These are phyloP conservation scores for Penicillium cosmopolitanum DNA, from an alignment of 495 filamentous ascomycete species.

Conservation along the genomic window DNA sequence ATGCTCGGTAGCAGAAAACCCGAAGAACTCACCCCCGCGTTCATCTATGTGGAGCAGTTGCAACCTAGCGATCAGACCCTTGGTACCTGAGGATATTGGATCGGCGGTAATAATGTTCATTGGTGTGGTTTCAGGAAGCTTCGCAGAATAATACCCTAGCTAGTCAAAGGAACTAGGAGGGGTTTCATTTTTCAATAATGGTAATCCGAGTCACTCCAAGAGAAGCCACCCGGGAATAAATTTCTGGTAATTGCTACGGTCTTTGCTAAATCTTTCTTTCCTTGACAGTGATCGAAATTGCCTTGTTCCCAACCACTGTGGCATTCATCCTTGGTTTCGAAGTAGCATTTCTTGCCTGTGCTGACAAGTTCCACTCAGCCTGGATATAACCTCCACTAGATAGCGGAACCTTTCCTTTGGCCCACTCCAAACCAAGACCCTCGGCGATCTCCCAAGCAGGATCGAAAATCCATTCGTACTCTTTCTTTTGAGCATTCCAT, in stretches of 20 bases:
- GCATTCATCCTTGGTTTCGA: constrained; percentile 1
- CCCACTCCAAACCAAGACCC: constrained; percentile 20
- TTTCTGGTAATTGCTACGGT: too few species aligned
- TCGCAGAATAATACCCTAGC: too few species aligned
- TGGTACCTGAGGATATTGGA: background rate
- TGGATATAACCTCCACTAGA: constrained; percentile 13
- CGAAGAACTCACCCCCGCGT: background rate
- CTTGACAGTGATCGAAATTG: constrained; percentile 22
- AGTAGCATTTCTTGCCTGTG: background rate
- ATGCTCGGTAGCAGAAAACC: background rate
- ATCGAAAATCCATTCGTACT: constrained; percentile 18
- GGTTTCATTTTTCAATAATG: too few species aligned
- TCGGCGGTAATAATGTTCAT: background rate
- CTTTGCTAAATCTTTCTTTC: background rate
- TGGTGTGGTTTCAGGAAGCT: background rate
- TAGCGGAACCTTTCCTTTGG: constrained; percentile 16
- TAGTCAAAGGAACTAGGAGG: too few species aligned
- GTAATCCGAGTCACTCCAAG: too few species aligned
- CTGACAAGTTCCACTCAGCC: constrained; percentile 13
- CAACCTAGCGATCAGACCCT: background rate
- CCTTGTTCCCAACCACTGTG: constrained; percentile 23
- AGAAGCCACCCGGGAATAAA: too few species aligned
- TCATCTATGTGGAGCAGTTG: background rate
- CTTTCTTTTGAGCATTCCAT: background rate
- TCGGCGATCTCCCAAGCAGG: constrained; percentile 17